Evolutionary conservation across 2,329 filamentous ascomycete species (phyloP).

Genomic region (Colletotrichum costaricense): DNA sequence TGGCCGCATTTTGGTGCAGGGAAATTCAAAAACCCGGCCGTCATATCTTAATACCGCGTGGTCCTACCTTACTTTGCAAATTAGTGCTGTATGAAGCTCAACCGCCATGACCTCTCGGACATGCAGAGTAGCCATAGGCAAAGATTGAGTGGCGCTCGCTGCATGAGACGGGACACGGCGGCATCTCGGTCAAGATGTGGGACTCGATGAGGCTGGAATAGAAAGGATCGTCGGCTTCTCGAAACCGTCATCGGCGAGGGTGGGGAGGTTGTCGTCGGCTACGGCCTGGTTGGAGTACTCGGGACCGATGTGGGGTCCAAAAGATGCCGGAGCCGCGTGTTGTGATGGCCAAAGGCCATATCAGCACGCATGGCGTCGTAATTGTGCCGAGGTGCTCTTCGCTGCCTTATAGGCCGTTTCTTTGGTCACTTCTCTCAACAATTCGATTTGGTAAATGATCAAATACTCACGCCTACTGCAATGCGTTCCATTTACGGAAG

Average conservation of each 20-base stretch:
- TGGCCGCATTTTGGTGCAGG: too few species aligned
- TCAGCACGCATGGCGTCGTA: not conserved
- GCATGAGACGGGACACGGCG: not conserved
- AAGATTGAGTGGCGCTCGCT: not conserved
- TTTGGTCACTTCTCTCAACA: too few species aligned
- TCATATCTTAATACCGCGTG: too few species aligned
- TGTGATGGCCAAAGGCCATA: not conserved
- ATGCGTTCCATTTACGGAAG: too few species aligned
- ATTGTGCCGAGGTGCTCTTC: not conserved
- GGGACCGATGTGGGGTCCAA: not conserved
- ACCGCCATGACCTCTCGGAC: not conserved
- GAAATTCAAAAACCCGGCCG: too few species aligned
- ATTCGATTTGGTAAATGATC: too few species aligned
- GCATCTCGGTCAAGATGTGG: constrained; percentile 9
- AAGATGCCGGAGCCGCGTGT: not conserved
- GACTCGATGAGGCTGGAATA: not conserved
- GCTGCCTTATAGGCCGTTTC: too few species aligned
- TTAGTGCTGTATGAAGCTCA: not conserved
- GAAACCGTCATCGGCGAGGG: constrained; percentile 12
- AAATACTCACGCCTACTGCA: too few species aligned
- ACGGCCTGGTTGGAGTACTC: not conserved
- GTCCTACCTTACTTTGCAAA: too few species aligned
- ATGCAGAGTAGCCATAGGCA: not conserved
- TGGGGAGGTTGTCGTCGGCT: constrained; percentile 4
- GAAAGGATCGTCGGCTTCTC: not conserved